Base-by-base conservation (phyloP, 2,329 filamentous ascomycete species). In the Talaromyces albobiverticillius region DNA sequence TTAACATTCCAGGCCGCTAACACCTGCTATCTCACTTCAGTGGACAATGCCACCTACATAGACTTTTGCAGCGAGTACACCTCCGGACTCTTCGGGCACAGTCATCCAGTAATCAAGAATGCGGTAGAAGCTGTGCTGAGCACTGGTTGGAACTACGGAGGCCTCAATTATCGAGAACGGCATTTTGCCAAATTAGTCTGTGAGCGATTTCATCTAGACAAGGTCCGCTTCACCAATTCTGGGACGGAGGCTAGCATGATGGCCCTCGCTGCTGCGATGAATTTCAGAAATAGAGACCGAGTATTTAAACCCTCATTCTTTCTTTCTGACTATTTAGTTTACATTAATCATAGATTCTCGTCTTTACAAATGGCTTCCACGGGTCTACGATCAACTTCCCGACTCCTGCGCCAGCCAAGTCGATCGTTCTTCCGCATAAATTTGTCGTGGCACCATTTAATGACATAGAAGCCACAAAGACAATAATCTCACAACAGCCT, bases 1-100 rank as follows among this genome's bases (percentile, higher is more conserved):
- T 46, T 73, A 5, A 66, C 63, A 11, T 59, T 72, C 46, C 52
- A 60, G 48, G 63, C 60, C 2, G 68, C 60, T 48, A 57, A 54
- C 59, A 63, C 60, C 31, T 59, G 61, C 34, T 59, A 54, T n/a
- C 54, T 71, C 41, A 68, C 62, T n/a, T 67, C 67, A 6, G 53
- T 70, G 13, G 70, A 71, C 43, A 62, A 60, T 13, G 43, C 59
- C 14, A 59, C 50, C 41, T 86, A 86, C 63, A 71, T 78, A 13
- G 85, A 89, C 61, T 73, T 88, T 7, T 72, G 85, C 1, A 79
- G 80, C 31, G 85, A 88, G 65, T 82, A 82, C 61, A 83, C 82
- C 0, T 86, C 86, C 1, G 84, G 82, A 2, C 73, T 89, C 11
- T 87, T 82, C 62, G 86, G 86, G 0, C 85, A 89, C 68, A 85